Conservation (phyloP, 257 asterid genomes). For the Solanum corneliomulleri region DNA sequence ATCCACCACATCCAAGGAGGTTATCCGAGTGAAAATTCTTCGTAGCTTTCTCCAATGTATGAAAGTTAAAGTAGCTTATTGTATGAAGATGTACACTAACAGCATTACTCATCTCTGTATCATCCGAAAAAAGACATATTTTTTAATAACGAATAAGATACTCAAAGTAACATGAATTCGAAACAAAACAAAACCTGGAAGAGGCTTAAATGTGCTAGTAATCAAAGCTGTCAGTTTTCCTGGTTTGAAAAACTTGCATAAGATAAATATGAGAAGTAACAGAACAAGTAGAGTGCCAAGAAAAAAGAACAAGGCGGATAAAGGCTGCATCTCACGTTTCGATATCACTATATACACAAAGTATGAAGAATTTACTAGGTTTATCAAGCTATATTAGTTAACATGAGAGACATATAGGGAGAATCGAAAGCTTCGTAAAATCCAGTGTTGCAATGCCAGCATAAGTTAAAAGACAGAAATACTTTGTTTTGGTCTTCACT, state of each 20-base stretch:
- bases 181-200: constrained; percentile 32
- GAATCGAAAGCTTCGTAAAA: background rate
- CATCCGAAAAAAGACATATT: background rate
- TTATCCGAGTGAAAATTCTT: constrained; percentile 51
- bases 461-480: background rate
- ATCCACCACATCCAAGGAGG: constrained; percentile 83
- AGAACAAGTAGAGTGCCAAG: constrained; percentile 46
- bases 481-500: background rate
- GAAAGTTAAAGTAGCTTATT: constrained; percentile 45
- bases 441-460: background rate
- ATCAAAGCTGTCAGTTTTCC: constrained; percentile 11
- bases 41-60: constrained; percentile 59
- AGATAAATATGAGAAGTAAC: constrained; percentile 27
- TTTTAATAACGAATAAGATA: background rate
- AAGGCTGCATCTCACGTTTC: constrained; percentile 12
- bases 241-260: constrained; percentile 25
- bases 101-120: constrained; percentile 32
- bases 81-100: constrained; percentile 49
- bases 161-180: background rate
- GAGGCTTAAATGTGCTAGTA: constrained; percentile 13
- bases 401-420: background rate
- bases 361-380: background rate
- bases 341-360: constrained; percentile 17
- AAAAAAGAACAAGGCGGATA: constrained; percentile 30
- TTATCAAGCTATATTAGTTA: background rate